Percentiles rank a stretch among this genome's conserved stretches.
phyloP scores from a whole-genome alignment of 192 early-diverging fungal genomes.

The Gaertneriomyces sp. region DNA sequence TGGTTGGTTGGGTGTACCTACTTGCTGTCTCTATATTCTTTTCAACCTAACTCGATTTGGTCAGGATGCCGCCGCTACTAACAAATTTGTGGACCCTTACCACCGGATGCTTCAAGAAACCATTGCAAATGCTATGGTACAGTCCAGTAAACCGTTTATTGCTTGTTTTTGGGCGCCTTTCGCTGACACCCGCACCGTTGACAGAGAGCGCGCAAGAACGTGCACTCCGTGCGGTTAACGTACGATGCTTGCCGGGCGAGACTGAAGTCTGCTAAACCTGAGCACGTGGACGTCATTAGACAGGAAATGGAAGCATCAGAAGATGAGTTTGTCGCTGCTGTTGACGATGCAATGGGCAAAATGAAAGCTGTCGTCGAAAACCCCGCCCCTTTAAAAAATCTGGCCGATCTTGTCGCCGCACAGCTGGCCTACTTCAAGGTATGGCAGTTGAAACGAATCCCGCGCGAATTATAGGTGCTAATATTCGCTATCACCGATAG shows the following conservation, averaged over 20 bases:
- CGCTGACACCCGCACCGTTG: background rate
- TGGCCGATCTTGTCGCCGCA: slow-evolving; percentile 81
- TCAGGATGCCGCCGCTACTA: slow-evolving; percentile 65
- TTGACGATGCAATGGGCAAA: slow-evolving; percentile 91
- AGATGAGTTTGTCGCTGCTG: slow-evolving; percentile 91
- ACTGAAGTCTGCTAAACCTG: slow-evolving; percentile 69
- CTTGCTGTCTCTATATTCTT: background rate
- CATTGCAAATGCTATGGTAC: slow-evolving; percentile 73
- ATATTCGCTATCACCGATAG: slow-evolving; percentile 2
- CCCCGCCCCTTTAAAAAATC: slow-evolving; percentile 76
- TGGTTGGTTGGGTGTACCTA: slow-evolving; percentile 24
- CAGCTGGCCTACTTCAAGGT: slow-evolving; percentile 86
- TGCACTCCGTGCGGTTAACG: slow-evolving; percentile 72
- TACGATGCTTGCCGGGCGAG: slow-evolving; percentile 83
- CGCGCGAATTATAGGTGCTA: background rate
- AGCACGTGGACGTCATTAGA: slow-evolving; percentile 68
- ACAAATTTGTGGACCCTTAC: slow-evolving; percentile 76
- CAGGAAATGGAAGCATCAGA: slow-evolving; percentile 87
- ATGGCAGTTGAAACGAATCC: background rate
- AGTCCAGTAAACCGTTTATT: too few species aligned
- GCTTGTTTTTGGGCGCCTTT: too few species aligned
- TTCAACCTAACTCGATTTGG: slow-evolving; percentile 15
- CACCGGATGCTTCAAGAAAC: slow-evolving; percentile 63
- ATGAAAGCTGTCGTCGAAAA: slow-evolving; percentile 91
- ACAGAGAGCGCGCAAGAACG: slow-evolving; percentile 78